Conservation (phyloP, 345 rosid genomes). For the Populus ilicifolia region DNA sequence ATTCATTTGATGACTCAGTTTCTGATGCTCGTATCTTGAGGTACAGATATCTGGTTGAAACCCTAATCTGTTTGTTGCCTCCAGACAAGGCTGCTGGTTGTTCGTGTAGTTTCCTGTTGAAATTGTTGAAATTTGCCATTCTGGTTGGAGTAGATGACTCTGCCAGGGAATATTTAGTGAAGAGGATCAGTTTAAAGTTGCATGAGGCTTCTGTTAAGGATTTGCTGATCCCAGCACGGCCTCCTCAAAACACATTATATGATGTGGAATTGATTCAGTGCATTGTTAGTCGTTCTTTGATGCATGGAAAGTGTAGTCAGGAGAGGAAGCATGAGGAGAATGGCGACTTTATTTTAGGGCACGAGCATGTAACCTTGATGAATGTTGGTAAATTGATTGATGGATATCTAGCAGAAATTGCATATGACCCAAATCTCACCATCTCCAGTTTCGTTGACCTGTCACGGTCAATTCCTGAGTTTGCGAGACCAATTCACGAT, state of each 20-base stretch:
- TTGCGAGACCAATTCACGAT: conserved; percentile 73
- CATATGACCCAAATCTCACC: conserved; percentile 43
- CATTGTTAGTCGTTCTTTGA: conserved; percentile 45
- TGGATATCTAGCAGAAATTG: conserved; percentile 62
- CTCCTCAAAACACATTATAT: conserved; percentile 43
- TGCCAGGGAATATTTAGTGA: conserved; percentile 47
- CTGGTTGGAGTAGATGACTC: conserved; percentile 56
- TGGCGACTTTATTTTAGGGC: conserved; percentile 42
- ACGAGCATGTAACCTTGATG: conserved; percentile 39
- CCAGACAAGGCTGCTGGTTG: conserved; percentile 50
- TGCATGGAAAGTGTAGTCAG: conserved; percentile 34
- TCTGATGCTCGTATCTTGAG: conserved; percentile 41
- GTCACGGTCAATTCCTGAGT: conserved; percentile 55
- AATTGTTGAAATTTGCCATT: conserved; percentile 64
- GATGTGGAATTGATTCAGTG: conserved; percentile 63
- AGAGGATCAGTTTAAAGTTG: conserved; percentile 57
- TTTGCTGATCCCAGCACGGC: conserved; percentile 48
- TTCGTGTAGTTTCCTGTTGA: conserved; percentile 75
- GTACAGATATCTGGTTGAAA: conserved; percentile 63
- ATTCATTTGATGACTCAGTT: conserved; percentile 49
- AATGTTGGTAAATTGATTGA: conserved; percentile 65
- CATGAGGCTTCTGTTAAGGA: conserved; percentile 72
- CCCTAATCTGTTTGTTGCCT: conserved; percentile 65
- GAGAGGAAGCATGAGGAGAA: conserved; percentile 38
- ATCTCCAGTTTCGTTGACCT: conserved; percentile 51